Evolutionary conservation across 2,329 filamentous ascomycete species (phyloP).

Genomic region (Fusarium tanahbumbuense): DNA sequence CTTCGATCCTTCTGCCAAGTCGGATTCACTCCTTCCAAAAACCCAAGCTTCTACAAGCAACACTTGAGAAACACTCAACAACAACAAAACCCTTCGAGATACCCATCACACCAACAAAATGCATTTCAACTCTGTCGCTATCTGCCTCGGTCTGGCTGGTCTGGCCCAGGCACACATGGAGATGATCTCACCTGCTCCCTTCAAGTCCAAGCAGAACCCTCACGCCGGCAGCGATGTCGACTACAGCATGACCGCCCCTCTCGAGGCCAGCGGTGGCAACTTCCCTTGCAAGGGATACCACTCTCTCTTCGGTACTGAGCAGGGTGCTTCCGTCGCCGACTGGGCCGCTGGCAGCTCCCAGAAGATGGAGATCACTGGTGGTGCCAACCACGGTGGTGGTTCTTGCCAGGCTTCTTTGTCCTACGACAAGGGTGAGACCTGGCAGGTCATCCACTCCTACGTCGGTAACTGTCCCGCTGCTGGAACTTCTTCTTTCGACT

Average conservation of each 20-base stretch:
- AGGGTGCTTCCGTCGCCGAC: constrained; percentile 66
- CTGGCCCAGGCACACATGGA: constrained; percentile 67
- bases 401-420: constrained; percentile 82
- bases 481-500: constrained; percentile 66
- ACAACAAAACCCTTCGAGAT: constrained; percentile 23
- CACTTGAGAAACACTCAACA: constrained; percentile 18
- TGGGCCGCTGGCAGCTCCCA: constrained; percentile 72
- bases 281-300: constrained; percentile 81
- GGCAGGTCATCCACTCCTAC: constrained; percentile 73
- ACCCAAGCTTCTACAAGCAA: constrained; percentile 18
- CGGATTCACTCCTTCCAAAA: constrained; percentile 21
- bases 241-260: constrained; percentile 78
- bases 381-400: constrained; percentile 74
- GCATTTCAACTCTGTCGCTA: constrained; percentile 54
- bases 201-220: constrained; percentile 65
- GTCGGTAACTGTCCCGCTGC: constrained; percentile 64
- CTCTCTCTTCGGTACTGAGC: constrained; percentile 59
- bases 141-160: constrained; percentile 57
- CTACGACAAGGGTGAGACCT: constrained; percentile 76
- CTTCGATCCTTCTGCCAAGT: constrained; percentile 25
- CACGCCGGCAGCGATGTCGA: constrained; percentile 64
- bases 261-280: constrained; percentile 69
- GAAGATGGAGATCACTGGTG: constrained; percentile 72
- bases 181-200: constrained; percentile 64
- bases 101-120: constrained; percentile 48